Percentiles rank a stretch among this genome's conserved stretches.
Evolutionary conservation across 2,329 filamentous ascomycete species (phyloP).

Genomic region (Apiospora rasikravindrae): DNA sequence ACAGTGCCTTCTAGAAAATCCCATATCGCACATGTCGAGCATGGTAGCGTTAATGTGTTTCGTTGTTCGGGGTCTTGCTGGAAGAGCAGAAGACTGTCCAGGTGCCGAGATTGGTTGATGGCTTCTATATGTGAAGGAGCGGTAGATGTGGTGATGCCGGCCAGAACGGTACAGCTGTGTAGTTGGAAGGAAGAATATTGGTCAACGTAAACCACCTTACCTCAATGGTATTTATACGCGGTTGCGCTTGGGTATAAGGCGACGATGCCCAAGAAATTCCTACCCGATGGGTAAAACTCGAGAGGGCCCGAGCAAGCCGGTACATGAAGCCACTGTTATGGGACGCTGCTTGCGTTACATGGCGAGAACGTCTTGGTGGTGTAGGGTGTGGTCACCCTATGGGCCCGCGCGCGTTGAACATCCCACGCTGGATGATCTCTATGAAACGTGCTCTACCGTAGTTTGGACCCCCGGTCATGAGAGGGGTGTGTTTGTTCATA

Average conservation of each 20-base stretch:
- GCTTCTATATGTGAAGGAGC: neutral
- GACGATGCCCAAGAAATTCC: neutral
- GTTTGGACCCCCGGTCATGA: neutral
- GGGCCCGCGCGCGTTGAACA: neutral
- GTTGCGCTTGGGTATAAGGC: neutral
- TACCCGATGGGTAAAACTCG: neutral
- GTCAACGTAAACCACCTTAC: neutral
- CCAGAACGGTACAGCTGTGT: neutral
- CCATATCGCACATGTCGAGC: neutral
- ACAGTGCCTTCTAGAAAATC: neutral
- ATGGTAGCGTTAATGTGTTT: neutral
- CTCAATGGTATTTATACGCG: neutral
- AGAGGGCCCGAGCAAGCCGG: conserved; percentile 3
- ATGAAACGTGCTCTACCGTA: conserved; percentile 11
- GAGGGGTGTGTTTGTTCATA: neutral
- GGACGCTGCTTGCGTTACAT: neutral
- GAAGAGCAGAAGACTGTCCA: neutral
- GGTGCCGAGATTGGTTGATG: too few species aligned
- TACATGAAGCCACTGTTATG: neutral
- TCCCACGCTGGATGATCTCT: neutral
- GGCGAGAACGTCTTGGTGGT: conserved; percentile 3
- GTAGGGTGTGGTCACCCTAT: conserved; percentile 11
- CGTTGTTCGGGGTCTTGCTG: neutral
- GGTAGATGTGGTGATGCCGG: neutral
- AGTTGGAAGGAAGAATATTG: neutral